phyloP scores from a whole-genome alignment of 495 filamentous ascomycete genomes.

The Talaromyces stipitatus region DNA sequence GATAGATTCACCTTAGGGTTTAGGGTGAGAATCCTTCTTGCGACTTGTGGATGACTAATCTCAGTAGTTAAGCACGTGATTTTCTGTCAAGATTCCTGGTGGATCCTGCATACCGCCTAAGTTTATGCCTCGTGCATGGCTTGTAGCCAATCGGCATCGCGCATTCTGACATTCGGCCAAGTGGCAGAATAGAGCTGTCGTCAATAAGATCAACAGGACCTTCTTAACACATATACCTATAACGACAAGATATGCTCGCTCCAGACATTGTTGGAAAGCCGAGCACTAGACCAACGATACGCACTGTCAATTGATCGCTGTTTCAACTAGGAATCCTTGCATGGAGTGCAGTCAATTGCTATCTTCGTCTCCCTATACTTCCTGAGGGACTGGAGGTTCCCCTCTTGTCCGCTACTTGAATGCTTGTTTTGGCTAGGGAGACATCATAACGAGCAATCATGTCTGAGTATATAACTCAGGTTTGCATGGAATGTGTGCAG shows the following conservation, averaged over 20 bases:
- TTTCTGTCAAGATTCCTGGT: no score
- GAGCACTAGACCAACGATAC: neutral
- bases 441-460: slow-evolving; percentile 12
- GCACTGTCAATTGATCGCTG: neutral
- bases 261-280: neutral
- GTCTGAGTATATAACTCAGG: slow-evolving; percentile 21
- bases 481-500: slow-evolving; percentile 29
- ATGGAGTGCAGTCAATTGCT: slow-evolving; percentile 2
- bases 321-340: neutral
- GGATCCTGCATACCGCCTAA: no score
- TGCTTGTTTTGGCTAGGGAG: neutral
- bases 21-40: no score
- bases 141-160: neutral
- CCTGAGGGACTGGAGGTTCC: slow-evolving; percentile 2
- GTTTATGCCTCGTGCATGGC: neutral
- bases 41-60: no score
- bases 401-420: neutral
- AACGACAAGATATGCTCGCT: neutral
- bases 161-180: slow-evolving; percentile 1
- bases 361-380: neutral
- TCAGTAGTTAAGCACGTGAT: no score
- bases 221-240: neutral
- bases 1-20: no score
- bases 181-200: neutral
- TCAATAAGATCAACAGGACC: neutral